phyloP scores from a whole-genome alignment of 495 filamentous ascomycete genomes.

The Thermothielavioides terrestris region DNA sequence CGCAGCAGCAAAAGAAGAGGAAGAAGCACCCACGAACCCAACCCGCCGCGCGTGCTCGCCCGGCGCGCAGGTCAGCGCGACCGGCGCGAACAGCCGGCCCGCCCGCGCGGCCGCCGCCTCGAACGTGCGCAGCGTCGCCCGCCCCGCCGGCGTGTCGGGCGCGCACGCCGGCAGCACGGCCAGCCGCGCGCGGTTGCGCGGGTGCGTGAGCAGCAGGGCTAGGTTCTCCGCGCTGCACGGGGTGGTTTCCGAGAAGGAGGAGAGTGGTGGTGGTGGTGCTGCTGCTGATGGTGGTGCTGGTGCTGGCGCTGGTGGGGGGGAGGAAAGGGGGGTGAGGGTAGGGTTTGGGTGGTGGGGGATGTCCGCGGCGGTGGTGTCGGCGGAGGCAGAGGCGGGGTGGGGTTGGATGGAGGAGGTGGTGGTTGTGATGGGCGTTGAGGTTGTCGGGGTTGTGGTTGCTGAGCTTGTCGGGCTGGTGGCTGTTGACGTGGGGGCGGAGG shows the following conservation, averaged over 20 bases:
- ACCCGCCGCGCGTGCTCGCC: too few species aligned
- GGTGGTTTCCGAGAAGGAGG: not conserved
- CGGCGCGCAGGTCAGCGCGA: conserved; percentile 14
- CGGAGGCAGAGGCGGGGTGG: not conserved
- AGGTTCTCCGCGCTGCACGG: conserved; percentile 13
- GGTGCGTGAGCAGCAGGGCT: conserved; percentile 10
- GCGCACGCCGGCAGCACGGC: conserved; percentile 15
- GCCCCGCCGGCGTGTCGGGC: conserved; percentile 16
- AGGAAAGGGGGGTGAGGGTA: not conserved
- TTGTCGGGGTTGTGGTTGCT: not conserved
- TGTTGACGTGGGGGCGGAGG: not conserved
- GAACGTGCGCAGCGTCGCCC: conserved; percentile 8
- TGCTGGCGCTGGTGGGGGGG: not conserved
- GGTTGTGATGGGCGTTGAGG: not conserved
- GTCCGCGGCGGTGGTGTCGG: not conserved
- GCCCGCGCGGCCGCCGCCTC: conserved; percentile 9
- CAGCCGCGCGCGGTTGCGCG: conserved; percentile 8
- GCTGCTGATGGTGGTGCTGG: not conserved
- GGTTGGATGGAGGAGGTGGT: not conserved
- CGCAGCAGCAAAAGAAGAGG: too few species aligned
- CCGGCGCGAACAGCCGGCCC: conserved; percentile 15
- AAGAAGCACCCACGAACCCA: too few species aligned
- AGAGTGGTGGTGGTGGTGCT: not conserved
- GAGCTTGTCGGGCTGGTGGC: not conserved
- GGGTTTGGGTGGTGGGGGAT: not conserved